Evolutionary conservation across 306 rosid species (phyloP).

Genomic region (Begonia masoniana): DNA sequence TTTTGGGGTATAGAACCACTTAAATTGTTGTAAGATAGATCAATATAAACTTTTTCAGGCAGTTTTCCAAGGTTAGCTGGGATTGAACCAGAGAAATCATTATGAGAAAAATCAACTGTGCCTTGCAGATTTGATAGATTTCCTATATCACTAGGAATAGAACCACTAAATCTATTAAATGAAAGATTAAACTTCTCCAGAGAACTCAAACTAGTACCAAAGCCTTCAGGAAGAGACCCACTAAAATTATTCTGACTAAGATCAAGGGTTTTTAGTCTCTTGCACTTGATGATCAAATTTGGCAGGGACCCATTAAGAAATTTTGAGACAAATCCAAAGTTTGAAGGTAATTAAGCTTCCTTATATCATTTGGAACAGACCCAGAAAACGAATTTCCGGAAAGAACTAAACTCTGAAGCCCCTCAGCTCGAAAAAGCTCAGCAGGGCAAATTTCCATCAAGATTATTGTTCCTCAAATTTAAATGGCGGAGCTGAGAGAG

Average conservation of each 20-base stretch:
- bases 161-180: conserved; percentile 50
- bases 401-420: conserved; percentile 78
- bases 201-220: conserved; percentile 44
- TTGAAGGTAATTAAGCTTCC: conserved; percentile 59
- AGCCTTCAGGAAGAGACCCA: conserved; percentile 50
- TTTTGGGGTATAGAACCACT: conserved; percentile 74
- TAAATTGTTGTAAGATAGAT: conserved; percentile 62
- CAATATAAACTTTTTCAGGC: conserved; percentile 90
- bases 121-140: conserved; percentile 65
- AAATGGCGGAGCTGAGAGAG: conserved; percentile 8
- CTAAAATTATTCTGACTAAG: conserved; percentile 60
- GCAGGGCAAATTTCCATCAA: conserved; percentile 30
- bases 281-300: conserved; percentile 39
- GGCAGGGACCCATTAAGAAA: conserved; percentile 57
- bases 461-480: conserved; percentile 8
- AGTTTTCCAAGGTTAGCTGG: conserved; percentile 74
- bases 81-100: conserved; percentile 55
- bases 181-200: conserved; percentile 60
- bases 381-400: conserved; percentile 79
- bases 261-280: conserved; percentile 48
- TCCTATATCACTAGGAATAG: conserved; percentile 62
- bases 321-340: conserved; percentile 51
- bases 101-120: conserved; percentile 80
- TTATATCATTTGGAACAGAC: conserved; percentile 56
- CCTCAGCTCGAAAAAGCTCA: conserved; percentile 50